A percentile compares a stretch with the other conserved stretches of the same genome.
phyloP scores from a whole-genome alignment of 495 filamentous ascomycete genomes.

The Glarea lozoyensis region DNA sequence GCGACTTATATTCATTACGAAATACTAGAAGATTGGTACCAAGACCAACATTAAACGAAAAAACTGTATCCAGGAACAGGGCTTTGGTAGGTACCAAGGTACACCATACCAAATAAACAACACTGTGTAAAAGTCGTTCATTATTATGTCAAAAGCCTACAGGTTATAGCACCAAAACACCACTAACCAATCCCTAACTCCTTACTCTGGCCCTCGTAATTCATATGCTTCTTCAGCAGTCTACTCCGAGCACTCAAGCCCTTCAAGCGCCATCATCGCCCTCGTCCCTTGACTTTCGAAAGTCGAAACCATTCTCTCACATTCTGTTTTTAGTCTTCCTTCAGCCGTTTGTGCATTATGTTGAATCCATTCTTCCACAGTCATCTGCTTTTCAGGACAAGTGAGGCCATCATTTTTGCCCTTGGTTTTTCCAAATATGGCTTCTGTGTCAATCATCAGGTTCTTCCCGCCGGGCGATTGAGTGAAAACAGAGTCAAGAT shows the following conservation, averaged over 20 bases:
- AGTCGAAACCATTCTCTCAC: conserved; percentile 65
- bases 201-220: too few relatives aligned
- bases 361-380: conserved; percentile 84
- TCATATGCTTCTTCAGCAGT: neutral
- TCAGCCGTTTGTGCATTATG: conserved; percentile 73
- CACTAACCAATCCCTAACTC: too few relatives aligned
- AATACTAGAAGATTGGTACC: too few relatives aligned
- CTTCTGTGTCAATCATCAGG: neutral
- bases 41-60: too few relatives aligned
- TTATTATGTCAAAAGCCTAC: too few relatives aligned
- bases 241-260: conserved; percentile 36
- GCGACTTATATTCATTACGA: too few relatives aligned
- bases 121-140: too few relatives aligned
- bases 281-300: conserved; percentile 77
- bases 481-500: conserved; percentile 57
- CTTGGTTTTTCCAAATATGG: conserved; percentile 19
- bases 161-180: too few relatives aligned
- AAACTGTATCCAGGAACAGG: too few relatives aligned
- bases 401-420: conserved; percentile 48
- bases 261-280: conserved; percentile 70
- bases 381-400: conserved; percentile 78
- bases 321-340: conserved; percentile 66
- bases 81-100: too few relatives aligned
- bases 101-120: too few relatives aligned
- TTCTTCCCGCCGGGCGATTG: conserved; percentile 13